Evolutionary conservation across 192 early-diverging fungal genomes (phyloP).

Genomic region (Coemansia sp.): DNA sequence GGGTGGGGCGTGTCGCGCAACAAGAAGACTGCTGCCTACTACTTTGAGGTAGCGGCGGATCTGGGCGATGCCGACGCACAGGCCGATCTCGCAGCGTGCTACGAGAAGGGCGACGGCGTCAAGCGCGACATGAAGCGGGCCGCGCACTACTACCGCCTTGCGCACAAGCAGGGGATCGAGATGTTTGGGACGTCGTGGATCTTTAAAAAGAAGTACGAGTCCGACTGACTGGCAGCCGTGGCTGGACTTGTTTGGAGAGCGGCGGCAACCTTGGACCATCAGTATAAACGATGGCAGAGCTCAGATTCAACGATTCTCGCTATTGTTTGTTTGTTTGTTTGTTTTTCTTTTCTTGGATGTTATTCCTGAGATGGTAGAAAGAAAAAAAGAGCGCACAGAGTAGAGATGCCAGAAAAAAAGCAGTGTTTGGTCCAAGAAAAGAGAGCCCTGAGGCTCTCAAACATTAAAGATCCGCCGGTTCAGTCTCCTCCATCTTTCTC

Average conservation of each 20-base stretch:
- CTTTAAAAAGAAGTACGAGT: conserved; percentile 77
- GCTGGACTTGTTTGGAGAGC: no score
- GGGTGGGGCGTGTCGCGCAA: conserved; percentile 78
- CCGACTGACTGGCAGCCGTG: conserved; percentile 19
- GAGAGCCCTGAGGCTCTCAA: no score
- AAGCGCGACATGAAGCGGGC: conserved; percentile 75
- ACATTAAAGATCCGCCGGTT: no score
- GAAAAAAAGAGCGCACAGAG: neutral
- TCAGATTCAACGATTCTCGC: no score
- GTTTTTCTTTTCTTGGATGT: no score
- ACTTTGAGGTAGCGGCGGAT: conserved; percentile 79
- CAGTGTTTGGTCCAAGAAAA: no score
- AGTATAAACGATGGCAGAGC: no score
- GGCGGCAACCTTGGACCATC: no score
- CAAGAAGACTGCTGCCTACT: conserved; percentile 70
- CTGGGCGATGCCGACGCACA: conserved; percentile 80
- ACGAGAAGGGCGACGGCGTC: conserved; percentile 72
- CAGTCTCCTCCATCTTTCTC: no score
- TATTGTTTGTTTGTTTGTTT: no score
- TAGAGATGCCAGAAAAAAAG: neutral
- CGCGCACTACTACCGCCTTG: conserved; percentile 77
- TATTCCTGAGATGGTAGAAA: neutral
- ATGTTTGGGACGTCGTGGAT: conserved; percentile 85
- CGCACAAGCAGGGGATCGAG: conserved; percentile 68
- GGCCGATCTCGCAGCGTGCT: conserved; percentile 72